Conservation (phyloP, 345 rosid species). For the Eutrema japonicum region DNA sequence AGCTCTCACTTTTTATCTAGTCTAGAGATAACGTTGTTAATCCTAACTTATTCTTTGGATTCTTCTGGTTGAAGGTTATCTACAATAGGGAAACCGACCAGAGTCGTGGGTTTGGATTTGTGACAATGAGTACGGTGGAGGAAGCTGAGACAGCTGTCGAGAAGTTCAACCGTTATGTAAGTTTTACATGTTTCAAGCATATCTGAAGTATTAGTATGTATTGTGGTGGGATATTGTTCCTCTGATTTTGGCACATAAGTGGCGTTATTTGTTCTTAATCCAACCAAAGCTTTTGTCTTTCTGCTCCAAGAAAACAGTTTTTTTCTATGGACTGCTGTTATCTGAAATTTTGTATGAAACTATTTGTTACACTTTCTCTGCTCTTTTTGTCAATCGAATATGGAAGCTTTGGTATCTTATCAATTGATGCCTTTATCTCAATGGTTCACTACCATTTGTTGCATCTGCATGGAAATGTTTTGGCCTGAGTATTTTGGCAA, state of each 20-base stretch:
- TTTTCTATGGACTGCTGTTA: neutral
- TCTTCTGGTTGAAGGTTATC: constrained; percentile 61
- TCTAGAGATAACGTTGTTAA: neutral
- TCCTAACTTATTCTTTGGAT: neutral
- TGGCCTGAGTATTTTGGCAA: too few species aligned
- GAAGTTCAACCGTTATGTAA: constrained; percentile 68
- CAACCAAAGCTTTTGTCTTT: constrained; percentile 3
- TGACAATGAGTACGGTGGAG: constrained; percentile 84
- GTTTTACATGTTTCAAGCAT: constrained; percentile 42
- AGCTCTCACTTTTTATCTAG: neutral
- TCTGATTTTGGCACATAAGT: neutral
- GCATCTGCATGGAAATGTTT: neutral
- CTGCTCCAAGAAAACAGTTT: neutral
- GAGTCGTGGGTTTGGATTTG: constrained; percentile 96
- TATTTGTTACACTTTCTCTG: neutral
- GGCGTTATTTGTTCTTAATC: neutral
- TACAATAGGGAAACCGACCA: constrained; percentile 80
- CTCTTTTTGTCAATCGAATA: neutral
- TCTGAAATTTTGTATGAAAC: neutral
- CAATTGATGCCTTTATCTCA: neutral
- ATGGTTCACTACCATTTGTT: constrained; percentile 7
- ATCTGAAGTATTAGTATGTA: neutral
- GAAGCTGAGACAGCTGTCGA: constrained; percentile 90
- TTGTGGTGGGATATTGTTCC: neutral
- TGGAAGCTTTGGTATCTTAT: neutral